A percentile compares a stretch with the other conserved stretches of the same genome.
Evolutionary conservation across 2,329 filamentous ascomycete genomes (phyloP).

Genomic region (Westerdykella ornata): DNA sequence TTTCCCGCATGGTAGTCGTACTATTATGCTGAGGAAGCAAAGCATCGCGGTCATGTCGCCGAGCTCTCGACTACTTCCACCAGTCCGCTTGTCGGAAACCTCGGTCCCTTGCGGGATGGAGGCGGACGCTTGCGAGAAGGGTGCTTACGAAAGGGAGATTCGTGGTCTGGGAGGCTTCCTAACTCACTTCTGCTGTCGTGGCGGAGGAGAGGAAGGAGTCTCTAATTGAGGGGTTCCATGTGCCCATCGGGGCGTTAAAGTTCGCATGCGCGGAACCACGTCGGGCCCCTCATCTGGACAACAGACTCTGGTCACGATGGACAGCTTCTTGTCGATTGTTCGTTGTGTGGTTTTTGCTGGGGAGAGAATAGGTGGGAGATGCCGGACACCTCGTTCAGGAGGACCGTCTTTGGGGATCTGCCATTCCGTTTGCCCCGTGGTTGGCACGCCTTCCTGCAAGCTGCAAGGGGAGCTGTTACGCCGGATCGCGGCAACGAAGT

Average conservation of each 20-base stretch:
- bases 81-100: constrained; percentile 13
- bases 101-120: constrained; percentile 10
- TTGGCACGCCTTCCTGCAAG: constrained; percentile 5
- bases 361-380: constrained; percentile 48
- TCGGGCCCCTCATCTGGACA: constrained; percentile 65
- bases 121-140: constrained; percentile 14
- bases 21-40: constrained; percentile 38
- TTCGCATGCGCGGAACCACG: constrained; percentile 67
- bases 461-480: constrained; percentile 29
- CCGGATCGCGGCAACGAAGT: constrained; percentile 28
- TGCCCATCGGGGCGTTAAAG: constrained; percentile 66
- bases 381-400: constrained; percentile 43
- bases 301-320: constrained; percentile 61
- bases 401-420: constrained; percentile 50
- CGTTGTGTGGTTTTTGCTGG: constrained; percentile 23
- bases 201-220: constrained; percentile 9
- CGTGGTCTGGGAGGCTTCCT: constrained; percentile 42
- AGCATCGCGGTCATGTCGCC: constrained; percentile 54
- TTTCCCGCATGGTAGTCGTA: constrained; percentile 5
- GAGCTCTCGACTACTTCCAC: constrained; percentile 58
- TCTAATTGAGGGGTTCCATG: constrained; percentile 58
- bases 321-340: constrained; percentile 47
- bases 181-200: not conserved
- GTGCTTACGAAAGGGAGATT: constrained; percentile 35
- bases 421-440: constrained; percentile 14